Conservation (phyloP, 176 grass and related monocot species). For the Hsuehochloa calcarea region DNA sequence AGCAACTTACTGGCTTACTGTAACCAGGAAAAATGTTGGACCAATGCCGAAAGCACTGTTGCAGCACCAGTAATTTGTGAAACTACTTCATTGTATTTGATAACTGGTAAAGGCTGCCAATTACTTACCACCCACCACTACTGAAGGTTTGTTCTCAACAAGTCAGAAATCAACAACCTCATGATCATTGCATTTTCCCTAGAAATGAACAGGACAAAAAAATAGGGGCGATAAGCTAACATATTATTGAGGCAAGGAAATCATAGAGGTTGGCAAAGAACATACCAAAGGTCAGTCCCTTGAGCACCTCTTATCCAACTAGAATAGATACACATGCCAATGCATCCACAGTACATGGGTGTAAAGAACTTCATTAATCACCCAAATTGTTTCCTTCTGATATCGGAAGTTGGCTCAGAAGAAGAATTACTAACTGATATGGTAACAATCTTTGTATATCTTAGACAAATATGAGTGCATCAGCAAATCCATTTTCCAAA, state of each 20-base stretch:
- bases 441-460: background rate
- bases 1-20: background rate
- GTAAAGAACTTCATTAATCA: background rate
- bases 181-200: background rate
- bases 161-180: background rate
- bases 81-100: background rate
- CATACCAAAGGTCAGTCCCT: background rate
- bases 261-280: background rate
- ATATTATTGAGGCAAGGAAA: background rate
- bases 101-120: background rate
- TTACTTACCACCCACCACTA: background rate
- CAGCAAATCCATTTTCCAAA: background rate
- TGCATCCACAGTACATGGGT: background rate
- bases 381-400: background rate
- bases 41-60: background rate
- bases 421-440: background rate
- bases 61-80: background rate
- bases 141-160: background rate
- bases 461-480: background rate
- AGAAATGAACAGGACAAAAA: background rate
- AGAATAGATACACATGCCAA: background rate
- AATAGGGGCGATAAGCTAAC: background rate
- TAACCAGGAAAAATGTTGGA: background rate
- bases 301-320: background rate
- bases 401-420: background rate